These are phyloP conservation scores for Sordariomycetes sp. DNA, from an alignment of 2,329 filamentous ascomycete species.

Conservation along the genomic window DNA sequence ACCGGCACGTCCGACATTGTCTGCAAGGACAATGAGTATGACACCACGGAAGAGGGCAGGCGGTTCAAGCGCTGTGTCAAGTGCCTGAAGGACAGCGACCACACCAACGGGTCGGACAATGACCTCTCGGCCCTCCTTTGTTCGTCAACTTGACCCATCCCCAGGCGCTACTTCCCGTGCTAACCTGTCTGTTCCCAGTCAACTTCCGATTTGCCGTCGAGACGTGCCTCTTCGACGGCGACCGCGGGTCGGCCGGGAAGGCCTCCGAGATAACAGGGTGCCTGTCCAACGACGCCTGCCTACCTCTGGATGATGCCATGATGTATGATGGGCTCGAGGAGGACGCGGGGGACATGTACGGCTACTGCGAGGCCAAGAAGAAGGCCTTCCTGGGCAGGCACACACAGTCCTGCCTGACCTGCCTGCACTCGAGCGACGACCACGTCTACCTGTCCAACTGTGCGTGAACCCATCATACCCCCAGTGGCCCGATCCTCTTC, in stretches of 20 bases:
- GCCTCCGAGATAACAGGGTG: conserved; percentile 25
- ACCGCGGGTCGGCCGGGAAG: conserved; percentile 13
- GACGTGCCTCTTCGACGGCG: conserved; percentile 29
- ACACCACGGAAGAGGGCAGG: conserved; percentile 22
- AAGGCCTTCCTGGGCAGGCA: conserved; percentile 17
- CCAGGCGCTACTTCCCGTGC: background rate
- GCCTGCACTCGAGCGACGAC: conserved; percentile 25
- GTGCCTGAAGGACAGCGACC: conserved; percentile 34
- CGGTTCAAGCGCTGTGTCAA: conserved; percentile 34
- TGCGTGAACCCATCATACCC: conserved; percentile 15
- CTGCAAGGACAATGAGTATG: conserved; percentile 30
- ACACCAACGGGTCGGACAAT: conserved; percentile 23
- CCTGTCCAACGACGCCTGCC: conserved; percentile 27
- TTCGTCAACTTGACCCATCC: background rate
- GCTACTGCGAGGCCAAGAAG: conserved; percentile 29
- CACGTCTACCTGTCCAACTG: conserved; percentile 38
- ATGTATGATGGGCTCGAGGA: conserved; percentile 18
- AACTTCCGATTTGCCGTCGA: conserved; percentile 37
- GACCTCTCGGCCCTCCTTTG: conserved; percentile 17
- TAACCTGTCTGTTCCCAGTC: conserved; percentile 11
- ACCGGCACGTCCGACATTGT: conserved; percentile 35
- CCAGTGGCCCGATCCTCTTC: background rate
- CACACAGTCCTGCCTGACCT: conserved; percentile 27
- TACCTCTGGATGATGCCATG: conserved; percentile 25
- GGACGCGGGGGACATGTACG: conserved; percentile 8